phyloP scores from a whole-genome alignment of 1,284 basidiomycete genomes.

The Amylostereum areolatum region DNA sequence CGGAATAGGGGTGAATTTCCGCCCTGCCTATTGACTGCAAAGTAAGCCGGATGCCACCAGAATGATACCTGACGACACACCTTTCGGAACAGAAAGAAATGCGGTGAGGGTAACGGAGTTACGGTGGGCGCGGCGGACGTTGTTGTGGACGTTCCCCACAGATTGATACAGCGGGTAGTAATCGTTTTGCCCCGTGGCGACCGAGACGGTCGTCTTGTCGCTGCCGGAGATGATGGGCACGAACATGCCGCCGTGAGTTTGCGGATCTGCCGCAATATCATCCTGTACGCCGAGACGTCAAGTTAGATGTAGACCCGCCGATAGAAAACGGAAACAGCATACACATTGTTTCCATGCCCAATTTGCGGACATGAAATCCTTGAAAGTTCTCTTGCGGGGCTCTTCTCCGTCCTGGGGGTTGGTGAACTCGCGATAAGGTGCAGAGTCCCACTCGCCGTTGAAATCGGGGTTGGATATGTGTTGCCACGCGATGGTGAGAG shows the following conservation, averaged over 20 bases:
- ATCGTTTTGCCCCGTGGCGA: constrained; percentile 18
- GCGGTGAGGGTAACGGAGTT: constrained; percentile 16
- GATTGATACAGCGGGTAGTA: constrained; percentile 18
- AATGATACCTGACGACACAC: constrained; percentile 2
- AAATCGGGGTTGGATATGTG: constrained; percentile 15
- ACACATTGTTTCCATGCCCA: constrained; percentile 14
- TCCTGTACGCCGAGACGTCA: constrained; percentile 1
- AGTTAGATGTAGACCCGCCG: not conserved
- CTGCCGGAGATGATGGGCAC: constrained; percentile 14
- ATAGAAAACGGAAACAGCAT: constrained; percentile 4
- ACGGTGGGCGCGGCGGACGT: constrained; percentile 17
- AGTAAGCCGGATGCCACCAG: not conserved
- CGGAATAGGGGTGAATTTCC: not conserved
- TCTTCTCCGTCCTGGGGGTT: constrained; percentile 7
- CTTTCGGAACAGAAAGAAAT: constrained; percentile 21
- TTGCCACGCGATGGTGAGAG: constrained; percentile 1
- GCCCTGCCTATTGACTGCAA: not conserved
- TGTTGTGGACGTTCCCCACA: constrained; percentile 14
- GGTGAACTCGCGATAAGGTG: constrained; percentile 9
- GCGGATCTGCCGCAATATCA: constrained; percentile 8
- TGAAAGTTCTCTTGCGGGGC: constrained; percentile 14
- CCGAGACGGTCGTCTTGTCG: constrained; percentile 21
- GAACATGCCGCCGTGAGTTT: constrained; percentile 10
- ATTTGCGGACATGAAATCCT: constrained; percentile 18
- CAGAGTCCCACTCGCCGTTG: constrained; percentile 15